Evolutionary conservation across 202 grass and related monocot genomes (phyloP).

Genomic region (Eragrostis tef): DNA sequence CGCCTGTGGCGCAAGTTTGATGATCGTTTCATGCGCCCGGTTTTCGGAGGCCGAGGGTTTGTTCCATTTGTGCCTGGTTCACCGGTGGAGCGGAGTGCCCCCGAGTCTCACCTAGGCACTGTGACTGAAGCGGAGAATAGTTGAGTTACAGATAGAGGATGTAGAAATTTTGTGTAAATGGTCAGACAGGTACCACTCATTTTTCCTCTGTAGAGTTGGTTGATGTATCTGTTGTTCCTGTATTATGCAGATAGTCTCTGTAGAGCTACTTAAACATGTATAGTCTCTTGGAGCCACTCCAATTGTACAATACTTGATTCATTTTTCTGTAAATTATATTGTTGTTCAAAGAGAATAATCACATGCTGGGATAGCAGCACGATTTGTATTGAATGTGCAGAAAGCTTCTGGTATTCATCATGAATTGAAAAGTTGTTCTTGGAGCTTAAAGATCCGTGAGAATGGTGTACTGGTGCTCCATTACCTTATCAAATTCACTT

Average conservation of each 20-base stretch:
- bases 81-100: constrained; percentile 58
- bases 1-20: constrained; percentile 89
- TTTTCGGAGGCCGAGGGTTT: constrained; percentile 85
- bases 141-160: constrained; percentile 35
- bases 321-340: constrained; percentile 44
- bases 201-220: constrained; percentile 24
- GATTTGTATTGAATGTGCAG: not conserved
- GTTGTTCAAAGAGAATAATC: constrained; percentile 35
- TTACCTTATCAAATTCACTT: not conserved
- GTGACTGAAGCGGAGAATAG: constrained; percentile 47
- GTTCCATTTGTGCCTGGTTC: constrained; percentile 86
- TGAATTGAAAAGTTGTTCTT: constrained; percentile 11
- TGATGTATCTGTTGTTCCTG: constrained; percentile 7
- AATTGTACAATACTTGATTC: constrained; percentile 35
- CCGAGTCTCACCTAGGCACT: constrained; percentile 37
- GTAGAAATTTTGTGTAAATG: constrained; percentile 46
- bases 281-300: constrained; percentile 31
- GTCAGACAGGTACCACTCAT: constrained; percentile 36
- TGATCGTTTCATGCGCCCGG: constrained; percentile 74
- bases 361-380: constrained; percentile 18
- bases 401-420: not conserved
- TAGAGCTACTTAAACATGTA: constrained; percentile 37
- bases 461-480: not conserved
- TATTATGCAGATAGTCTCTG: constrained; percentile 43
- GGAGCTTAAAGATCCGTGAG: not conserved